Conservation (phyloP, 257 asterid genomes). For the Solanum phureja region DNA sequence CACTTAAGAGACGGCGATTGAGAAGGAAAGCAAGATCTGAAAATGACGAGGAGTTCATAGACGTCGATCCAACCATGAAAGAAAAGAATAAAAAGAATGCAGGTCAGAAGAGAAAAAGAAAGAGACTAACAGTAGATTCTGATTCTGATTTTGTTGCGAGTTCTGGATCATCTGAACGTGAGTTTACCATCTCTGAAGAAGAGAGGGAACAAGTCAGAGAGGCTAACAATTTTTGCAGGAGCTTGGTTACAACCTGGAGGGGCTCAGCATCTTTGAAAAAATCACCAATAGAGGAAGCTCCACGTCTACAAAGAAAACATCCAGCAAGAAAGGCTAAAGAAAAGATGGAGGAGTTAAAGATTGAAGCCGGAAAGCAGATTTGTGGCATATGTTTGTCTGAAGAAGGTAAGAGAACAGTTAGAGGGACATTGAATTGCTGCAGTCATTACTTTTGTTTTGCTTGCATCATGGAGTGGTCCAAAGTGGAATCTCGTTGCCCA, state of each 20-base stretch:
- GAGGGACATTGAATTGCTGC: conserved; percentile 74
- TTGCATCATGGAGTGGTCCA: conserved; percentile 96
- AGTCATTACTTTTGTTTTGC: conserved; percentile 86
- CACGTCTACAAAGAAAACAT: conserved; percentile 28
- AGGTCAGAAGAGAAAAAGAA: conserved; percentile 28
- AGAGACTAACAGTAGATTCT: conserved; percentile 30
- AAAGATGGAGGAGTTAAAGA: conserved; percentile 42
- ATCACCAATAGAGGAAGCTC: conserved; percentile 19
- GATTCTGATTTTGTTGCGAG: conserved; percentile 61
- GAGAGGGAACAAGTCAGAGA: conserved; percentile 86
- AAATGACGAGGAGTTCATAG: conserved; percentile 15
- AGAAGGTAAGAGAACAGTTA: conserved; percentile 64
- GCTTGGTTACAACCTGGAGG: conserved; percentile 30
- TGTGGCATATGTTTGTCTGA: conserved; percentile 90
- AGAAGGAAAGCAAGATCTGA: conserved; percentile 23
- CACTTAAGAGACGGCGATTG: conserved; percentile 2
- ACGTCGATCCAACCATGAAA: conserved; percentile 3
- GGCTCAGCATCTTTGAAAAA: conserved; percentile 25
- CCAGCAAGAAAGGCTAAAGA: conserved; percentile 56
- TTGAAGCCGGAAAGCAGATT: conserved; percentile 61
- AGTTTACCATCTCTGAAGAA: conserved; percentile 78
- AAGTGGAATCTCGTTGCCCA: conserved; percentile 94
- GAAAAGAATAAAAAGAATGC: conserved; percentile 26
- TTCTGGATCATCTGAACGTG: conserved; percentile 57
- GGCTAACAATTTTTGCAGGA: conserved; percentile 44